Evolutionary conservation across 768 basidiomycete genomes (phyloP), one percentile per base, ranked within the genome.

Genomic region (Tricholoma furcatifolium): DNA sequence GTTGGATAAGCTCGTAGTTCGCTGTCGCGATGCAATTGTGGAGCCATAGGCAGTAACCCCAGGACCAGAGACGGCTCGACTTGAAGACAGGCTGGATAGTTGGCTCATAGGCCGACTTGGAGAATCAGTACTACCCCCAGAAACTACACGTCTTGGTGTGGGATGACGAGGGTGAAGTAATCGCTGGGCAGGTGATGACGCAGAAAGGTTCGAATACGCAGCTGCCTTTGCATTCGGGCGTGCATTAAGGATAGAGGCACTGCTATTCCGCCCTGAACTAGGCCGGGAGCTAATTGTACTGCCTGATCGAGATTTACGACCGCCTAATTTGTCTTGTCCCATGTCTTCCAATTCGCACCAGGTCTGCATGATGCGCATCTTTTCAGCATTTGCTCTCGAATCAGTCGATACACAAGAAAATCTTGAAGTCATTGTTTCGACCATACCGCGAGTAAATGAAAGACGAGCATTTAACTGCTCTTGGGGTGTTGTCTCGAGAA

Each of bases 271-370:
- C 35, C 82, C 80, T 41, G 86, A 88, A 60, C 73, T 75, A 38
- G 73, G 72, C 42, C 80, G 78, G 11, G 82, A 83, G 64, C 85
- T 87, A 57, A 82, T 67, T 12, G 75, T 76, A 63, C 91, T 91
- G 9, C 71, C 66, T 8, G 90, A 81, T 24, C 88, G 76, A 42
- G 88, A 88, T 58, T 77, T 83, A 57, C 70, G 79, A 11, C 81
- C 84, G 31, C 65, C 69, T 12, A 90, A 68, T 35, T 79, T 78
- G 55, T 93, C 91, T 41, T 75, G 76, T 34, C 77, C 83, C 91
- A 94, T 93, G 17, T 91, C 88, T 58, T 84, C 79, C 38, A 94
- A 70, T 69, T 95, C 92, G 18, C 64, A 67, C 88, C 88, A 93
- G 1, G 89, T 88, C 66, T 93, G 91, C 39, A 81, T 70, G 36